A percentile compares a stretch with the other conserved stretches of the same genome.
phyloP scores from a whole-genome alignment of 228 moss, liverwort and hornwort species.

The Sphagnum fallax region DNA sequence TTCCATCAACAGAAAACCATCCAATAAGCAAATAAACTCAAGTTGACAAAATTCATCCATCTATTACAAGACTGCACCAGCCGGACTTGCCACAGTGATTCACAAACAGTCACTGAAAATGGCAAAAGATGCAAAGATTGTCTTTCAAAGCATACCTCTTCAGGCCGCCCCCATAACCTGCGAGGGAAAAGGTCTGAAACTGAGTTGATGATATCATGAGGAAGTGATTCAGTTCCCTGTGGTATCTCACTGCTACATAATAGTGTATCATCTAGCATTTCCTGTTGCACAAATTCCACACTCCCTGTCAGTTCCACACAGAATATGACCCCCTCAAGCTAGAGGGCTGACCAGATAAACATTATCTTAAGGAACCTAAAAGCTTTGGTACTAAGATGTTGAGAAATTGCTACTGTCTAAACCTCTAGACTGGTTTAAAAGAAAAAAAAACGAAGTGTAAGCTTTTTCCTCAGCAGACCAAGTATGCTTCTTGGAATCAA shows the following conservation, averaged over 20 bases:
- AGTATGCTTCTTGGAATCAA: no score
- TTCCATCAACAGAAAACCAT: background rate
- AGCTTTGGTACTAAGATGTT: no score
- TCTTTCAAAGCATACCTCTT: slow-evolving; percentile 37
- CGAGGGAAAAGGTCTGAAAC: slow-evolving; percentile 54
- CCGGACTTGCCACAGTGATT: no score
- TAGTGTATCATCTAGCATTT: background rate
- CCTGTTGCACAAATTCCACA: background rate
- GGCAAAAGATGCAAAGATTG: background rate
- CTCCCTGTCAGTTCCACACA: background rate
- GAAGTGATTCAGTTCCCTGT: slow-evolving; percentile 45
- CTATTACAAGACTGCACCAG: no score
- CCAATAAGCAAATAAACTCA: background rate
- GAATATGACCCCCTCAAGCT: no score
- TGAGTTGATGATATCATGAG: slow-evolving; percentile 37
- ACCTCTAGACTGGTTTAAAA: no score
- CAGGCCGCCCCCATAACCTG: slow-evolving; percentile 62
- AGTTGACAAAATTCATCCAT: background rate
- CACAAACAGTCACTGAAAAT: no score
- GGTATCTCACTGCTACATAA: slow-evolving; percentile 19
- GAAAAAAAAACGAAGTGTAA: no score
- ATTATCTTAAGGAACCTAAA: no score
- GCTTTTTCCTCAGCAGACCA: no score
- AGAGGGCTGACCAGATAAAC: no score
- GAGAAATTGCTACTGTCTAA: no score